Base-by-base conservation (phyloP, 352 stramenopile genomes). In the Globisporangium orthogonon region DNA sequence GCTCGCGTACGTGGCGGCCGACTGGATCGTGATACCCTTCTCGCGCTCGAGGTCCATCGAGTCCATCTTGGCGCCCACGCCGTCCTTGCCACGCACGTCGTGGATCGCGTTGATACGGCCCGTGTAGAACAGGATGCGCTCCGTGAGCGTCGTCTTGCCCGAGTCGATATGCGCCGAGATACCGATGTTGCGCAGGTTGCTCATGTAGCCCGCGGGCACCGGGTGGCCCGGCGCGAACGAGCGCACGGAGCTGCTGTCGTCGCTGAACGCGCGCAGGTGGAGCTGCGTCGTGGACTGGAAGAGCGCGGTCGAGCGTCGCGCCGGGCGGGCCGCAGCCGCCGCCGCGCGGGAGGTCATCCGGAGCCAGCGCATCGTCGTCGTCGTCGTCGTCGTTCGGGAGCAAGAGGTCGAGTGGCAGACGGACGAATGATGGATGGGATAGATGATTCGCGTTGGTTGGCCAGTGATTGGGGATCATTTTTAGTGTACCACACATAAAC, bases 21-120 rank as follows among this genome's bases (percentile, higher is more conserved):
- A 98, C 78, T 99, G 97, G 77, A 99, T 99, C 9, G 97, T 99
- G 72, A 99, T 99, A 56, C 97, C 97, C 80, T 99, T 99, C 75
- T 99, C 97, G 53, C 97, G 83, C 78, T 99, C 97, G 15, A 99
- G 78, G 52, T 99, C 97, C 97, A 99, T 99, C 45, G 82, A 98
- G 78, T 99, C 97, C 97, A 99, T 99, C 76, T 99, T 99, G 60
- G 97, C 97, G 41, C 97, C 97, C 10, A 99, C 93, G 45, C 96
- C 96, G 78, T 99, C 96, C 70, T 99, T 99, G 47, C 92, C 95
- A 49, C 90, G 86, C 47, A 98, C 95, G 67, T 98, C 93, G 71
- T 98, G 95, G 72, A 98, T 98, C 18, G 88, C 77, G 49, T 96
- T 97, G 66, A 99, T 99, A 41, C 94, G 79, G 31, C 97, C 97